phyloP scores from a whole-genome alignment of 2,329 filamentous ascomycete genomes.

The Didymella glomerata region DNA sequence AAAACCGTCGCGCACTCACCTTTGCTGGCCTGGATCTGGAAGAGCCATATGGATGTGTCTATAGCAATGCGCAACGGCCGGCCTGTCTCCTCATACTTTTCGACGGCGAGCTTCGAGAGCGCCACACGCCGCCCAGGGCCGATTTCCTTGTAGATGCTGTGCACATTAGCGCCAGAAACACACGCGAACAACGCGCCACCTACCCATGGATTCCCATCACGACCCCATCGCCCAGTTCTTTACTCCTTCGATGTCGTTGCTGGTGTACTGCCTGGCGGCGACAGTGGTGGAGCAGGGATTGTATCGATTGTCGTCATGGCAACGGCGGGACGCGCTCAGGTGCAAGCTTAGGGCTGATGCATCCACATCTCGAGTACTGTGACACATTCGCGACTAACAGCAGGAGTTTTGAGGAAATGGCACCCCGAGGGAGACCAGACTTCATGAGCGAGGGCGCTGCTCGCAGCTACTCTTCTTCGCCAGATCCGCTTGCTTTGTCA shows the following conservation, averaged over 20 bases:
- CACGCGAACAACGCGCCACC: slow-evolving; percentile 7
- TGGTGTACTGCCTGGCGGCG: slow-evolving; percentile 20
- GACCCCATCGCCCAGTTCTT: slow-evolving; percentile 19
- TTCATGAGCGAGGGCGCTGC: slow-evolving; percentile 27
- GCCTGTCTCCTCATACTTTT: slow-evolving; percentile 74
- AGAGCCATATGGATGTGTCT: slow-evolving; percentile 97
- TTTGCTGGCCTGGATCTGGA: slow-evolving; percentile 85
- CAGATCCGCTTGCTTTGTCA: slow-evolving; percentile 48
- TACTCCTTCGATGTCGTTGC: neutral
- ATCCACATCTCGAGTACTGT: slow-evolving; percentile 21
- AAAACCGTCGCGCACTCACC: slow-evolving; percentile 55
- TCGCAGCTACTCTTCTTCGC: slow-evolving; percentile 46
- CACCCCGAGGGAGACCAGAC: slow-evolving; percentile 31
- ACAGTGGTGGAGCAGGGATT: slow-evolving; percentile 20
- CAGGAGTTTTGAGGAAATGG: slow-evolving; percentile 28
- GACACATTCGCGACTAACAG: neutral
- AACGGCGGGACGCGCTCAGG: slow-evolving; percentile 25
- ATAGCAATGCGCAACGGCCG: slow-evolving; percentile 86
- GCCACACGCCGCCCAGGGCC: slow-evolving; percentile 81
- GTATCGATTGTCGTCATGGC: slow-evolving; percentile 47
- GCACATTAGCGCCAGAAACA: slow-evolving; percentile 26
- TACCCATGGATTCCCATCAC: slow-evolving; percentile 54
- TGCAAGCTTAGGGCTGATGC: slow-evolving; percentile 2
- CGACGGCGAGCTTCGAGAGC: slow-evolving; percentile 80
- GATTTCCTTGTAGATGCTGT: slow-evolving; percentile 88